Percentiles rank a stretch among this genome's conserved stretches.
phyloP scores from a whole-genome alignment of 352 stramenopile species.

The Pythium aphanidermatum region DNA sequence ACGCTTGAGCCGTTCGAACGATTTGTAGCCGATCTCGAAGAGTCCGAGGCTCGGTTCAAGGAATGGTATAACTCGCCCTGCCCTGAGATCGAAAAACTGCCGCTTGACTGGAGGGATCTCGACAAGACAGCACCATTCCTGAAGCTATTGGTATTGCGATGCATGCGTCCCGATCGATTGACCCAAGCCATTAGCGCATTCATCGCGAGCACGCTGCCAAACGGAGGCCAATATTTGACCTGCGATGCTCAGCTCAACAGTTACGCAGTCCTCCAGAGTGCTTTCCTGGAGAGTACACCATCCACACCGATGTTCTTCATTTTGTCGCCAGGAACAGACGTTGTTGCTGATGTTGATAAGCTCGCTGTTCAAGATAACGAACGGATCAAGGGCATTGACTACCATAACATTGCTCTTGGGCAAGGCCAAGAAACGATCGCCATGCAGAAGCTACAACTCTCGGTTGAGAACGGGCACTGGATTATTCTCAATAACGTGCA shows the following conservation, averaged over 20 bases:
- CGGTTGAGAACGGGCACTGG: slow-evolving; percentile 91
- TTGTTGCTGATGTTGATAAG: slow-evolving; percentile 94
- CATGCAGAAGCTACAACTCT: slow-evolving; percentile 83
- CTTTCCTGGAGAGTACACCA: slow-evolving; percentile 90
- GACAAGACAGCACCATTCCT: slow-evolving; percentile 87
- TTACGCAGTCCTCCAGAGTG: slow-evolving; percentile 92
- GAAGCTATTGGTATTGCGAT: slow-evolving; percentile 93
- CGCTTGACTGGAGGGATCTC: slow-evolving; percentile 89
- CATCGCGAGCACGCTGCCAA: slow-evolving; percentile 75
- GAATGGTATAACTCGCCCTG: slow-evolving; percentile 89
- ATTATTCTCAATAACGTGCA: slow-evolving; percentile 95
- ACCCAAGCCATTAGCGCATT: slow-evolving; percentile 93
- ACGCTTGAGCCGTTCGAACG: slow-evolving; percentile 79
- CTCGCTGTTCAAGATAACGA: slow-evolving; percentile 90
- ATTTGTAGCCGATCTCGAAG: slow-evolving; percentile 83
- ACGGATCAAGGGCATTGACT: slow-evolving; percentile 92
- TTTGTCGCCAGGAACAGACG: slow-evolving; percentile 94
- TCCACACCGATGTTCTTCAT: slow-evolving; percentile 98
- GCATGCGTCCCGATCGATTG: slow-evolving; percentile 92
- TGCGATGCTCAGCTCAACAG: slow-evolving; percentile 91
- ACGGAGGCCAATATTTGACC: slow-evolving; percentile 76
- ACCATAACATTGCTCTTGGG: slow-evolving; percentile 94
- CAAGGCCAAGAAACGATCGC: slow-evolving; percentile 92
- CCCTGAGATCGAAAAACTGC: slow-evolving; percentile 87
- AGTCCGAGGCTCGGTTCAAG: slow-evolving; percentile 85